A percentile compares a stretch with the other conserved stretches of the same genome.
These are phyloP conservation scores for Mycena alexandri DNA, from an alignment of 768 basidiomycete species.

Conservation along the genomic window DNA sequence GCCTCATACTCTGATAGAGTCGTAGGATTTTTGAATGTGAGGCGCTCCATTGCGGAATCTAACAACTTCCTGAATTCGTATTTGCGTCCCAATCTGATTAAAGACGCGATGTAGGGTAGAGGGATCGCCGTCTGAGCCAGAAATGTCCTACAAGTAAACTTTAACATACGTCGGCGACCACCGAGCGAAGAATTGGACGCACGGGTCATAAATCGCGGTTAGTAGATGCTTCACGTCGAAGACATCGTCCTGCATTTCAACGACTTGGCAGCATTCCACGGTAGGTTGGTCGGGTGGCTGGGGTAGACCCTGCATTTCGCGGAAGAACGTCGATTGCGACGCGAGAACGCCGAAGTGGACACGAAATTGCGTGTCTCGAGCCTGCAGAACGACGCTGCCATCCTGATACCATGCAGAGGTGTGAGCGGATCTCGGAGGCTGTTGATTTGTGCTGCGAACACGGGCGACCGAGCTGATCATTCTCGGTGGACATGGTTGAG, in stretches of 20 bases:
- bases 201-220: slow-evolving; percentile 16
- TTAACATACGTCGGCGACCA: background rate
- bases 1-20: slow-evolving; percentile 3
- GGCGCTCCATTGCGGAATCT: background rate
- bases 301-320: slow-evolving; percentile 23
- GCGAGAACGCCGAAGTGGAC: slow-evolving; percentile 26
- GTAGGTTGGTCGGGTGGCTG: slow-evolving; percentile 19
- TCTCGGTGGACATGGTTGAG: too few relatives aligned
- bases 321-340: slow-evolving; percentile 26
- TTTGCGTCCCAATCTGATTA: slow-evolving; percentile 15
- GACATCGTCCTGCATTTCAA: slow-evolving; percentile 2
- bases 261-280: slow-evolving; percentile 18
- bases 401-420: too few relatives aligned
- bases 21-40: slow-evolving; percentile 5
- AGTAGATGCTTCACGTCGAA: slow-evolving; percentile 7
- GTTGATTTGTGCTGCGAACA: too few relatives aligned
- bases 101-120: background rate
- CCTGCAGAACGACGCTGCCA: background rate
- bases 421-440: too few relatives aligned
- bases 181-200: background rate
- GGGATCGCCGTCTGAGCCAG: background rate
- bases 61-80: slow-evolving; percentile 12
- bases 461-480: too few relatives aligned
- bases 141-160: background rate
- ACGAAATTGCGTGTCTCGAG: slow-evolving; percentile 25